phyloP scores from a whole-genome alignment of 2,329 filamentous ascomycete genomes.

The Colletotrichum endophyticum region DNA sequence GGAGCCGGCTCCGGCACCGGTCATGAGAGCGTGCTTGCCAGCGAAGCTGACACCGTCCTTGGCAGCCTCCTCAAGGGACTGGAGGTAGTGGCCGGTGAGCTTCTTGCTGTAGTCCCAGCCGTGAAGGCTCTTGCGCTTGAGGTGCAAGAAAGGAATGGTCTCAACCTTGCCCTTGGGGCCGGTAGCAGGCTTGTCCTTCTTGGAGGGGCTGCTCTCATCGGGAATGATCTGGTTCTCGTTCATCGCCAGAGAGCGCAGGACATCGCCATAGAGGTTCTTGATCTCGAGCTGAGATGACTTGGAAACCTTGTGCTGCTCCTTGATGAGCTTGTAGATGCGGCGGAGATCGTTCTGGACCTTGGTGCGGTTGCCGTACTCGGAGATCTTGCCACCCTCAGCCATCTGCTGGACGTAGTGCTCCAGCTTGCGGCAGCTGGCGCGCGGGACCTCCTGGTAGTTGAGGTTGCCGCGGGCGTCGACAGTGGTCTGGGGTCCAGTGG shows the following conservation, averaged over 20 bases:
- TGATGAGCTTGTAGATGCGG: conserved; percentile 97
- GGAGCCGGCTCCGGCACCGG: conserved; percentile 94
- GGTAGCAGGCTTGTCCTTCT: conserved; percentile 55
- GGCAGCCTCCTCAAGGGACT: conserved; percentile 89
- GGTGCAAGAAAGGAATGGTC: conserved; percentile 95
- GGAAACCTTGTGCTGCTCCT: conserved; percentile 96
- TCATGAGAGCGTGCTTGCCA: conserved; percentile 97
- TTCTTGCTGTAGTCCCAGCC: conserved; percentile 99
- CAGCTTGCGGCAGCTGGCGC: conserved; percentile 90
- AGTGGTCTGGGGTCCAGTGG: conserved; percentile 91
- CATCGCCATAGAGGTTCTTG: conserved; percentile 91
- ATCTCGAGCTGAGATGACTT: conserved; percentile 97
- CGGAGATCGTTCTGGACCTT: conserved; percentile 97
- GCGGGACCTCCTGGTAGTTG: conserved; percentile 86
- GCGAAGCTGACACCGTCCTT: conserved; percentile 88
- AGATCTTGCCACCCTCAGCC: conserved; percentile 98
- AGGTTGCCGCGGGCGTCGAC: conserved; percentile 92
- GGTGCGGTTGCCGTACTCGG: conserved; percentile 96
- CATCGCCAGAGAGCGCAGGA: conserved; percentile 94
- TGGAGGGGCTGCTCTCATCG: conserved; percentile 63
- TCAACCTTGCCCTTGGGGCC: conserved; percentile 88
- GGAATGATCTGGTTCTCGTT: conserved; percentile 97
- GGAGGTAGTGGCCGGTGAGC: conserved; percentile 89
- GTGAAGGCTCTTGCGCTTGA: conserved; percentile 91
- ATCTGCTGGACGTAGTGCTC: conserved; percentile 99